These are phyloP conservation scores for Paraphoma chrysanthemicola DNA, from an alignment of 2,329 filamentous ascomycete genomes.

Conservation along the genomic window DNA sequence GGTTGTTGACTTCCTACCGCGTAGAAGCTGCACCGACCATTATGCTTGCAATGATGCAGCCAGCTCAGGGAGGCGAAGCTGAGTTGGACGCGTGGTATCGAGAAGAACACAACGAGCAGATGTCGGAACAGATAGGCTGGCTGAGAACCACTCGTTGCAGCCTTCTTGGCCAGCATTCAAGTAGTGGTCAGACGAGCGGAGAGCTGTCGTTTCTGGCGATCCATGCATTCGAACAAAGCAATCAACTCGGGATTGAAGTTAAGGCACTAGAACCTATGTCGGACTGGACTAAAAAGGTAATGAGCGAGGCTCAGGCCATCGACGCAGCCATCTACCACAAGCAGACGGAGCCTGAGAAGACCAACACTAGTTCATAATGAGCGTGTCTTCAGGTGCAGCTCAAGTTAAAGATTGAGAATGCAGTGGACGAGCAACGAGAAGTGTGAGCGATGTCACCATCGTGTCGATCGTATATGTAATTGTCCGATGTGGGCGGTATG, in stretches of 20 bases:
- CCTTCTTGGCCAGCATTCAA: constrained; percentile 18
- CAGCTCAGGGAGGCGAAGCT: constrained; percentile 21
- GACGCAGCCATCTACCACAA: constrained; percentile 39
- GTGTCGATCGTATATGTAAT: too few relatives aligned
- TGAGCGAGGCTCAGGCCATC: constrained; percentile 28
- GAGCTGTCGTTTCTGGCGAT: constrained; percentile 33
- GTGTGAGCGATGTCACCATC: too few relatives aligned
- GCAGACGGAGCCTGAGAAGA: constrained; percentile 16
- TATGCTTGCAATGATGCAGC: constrained; percentile 38
- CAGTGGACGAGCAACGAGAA: too few relatives aligned
- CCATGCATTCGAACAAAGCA: constrained; percentile 37
- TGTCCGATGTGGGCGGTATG: too few relatives aligned
- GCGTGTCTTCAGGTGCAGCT: neutral
- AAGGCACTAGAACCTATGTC: constrained; percentile 36
- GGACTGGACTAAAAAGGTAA: constrained; percentile 39
- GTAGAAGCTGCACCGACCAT: constrained; percentile 27
- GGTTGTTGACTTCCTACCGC: neutral
- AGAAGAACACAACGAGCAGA: constrained; percentile 42
- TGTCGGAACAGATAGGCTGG: constrained; percentile 38
- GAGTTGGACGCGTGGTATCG: constrained; percentile 42
- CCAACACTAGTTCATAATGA: neutral
- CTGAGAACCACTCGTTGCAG: constrained; percentile 32
- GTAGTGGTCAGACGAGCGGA: constrained; percentile 9
- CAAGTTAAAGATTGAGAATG: neutral
- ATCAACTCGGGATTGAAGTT: constrained; percentile 36